Percentiles rank a stretch among this genome's conserved stretches.
phyloP scores from a whole-genome alignment of 148 eudicot species.

The Spergularia marina region DNA sequence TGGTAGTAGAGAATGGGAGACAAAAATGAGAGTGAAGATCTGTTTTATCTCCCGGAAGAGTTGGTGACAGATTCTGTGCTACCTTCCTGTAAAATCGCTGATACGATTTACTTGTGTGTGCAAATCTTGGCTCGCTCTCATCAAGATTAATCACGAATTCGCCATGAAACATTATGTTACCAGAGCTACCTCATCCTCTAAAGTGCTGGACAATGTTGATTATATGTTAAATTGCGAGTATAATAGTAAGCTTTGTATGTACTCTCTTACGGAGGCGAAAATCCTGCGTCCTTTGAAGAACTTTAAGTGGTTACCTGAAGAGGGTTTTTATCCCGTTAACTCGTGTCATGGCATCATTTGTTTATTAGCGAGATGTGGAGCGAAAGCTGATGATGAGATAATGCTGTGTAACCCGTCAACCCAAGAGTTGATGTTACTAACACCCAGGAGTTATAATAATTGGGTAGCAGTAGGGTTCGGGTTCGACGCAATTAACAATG shows the following conservation, averaged over 20 bases:
- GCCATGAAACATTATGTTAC: neutral
- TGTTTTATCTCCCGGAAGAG: neutral
- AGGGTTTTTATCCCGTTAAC: no score
- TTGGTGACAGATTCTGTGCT: neutral
- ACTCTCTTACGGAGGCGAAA: neutral
- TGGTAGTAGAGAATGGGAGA: neutral
- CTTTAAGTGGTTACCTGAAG: neutral
- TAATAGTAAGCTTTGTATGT: neutral
- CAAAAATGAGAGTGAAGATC: no score
- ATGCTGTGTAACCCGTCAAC: neutral
- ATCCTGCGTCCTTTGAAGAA: neutral
- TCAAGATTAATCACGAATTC: neutral
- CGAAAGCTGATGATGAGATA: neutral
- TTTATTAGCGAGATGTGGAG: neutral
- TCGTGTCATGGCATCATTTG: conserved; percentile 10
- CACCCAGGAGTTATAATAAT: neutral
- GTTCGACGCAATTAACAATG: neutral
- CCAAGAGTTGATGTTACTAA: neutral
- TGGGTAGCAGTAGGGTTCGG: neutral
- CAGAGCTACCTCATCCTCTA: conserved; percentile 1
- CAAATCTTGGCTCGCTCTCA: neutral
- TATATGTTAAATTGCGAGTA: neutral
- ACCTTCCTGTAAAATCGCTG: conserved; percentile 4
- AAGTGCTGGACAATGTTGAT: neutral
- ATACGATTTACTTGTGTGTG: conserved; percentile 2